Conservation (phyloP, 179 eudicot species). For the Sideroxylon spinosum region DNA sequence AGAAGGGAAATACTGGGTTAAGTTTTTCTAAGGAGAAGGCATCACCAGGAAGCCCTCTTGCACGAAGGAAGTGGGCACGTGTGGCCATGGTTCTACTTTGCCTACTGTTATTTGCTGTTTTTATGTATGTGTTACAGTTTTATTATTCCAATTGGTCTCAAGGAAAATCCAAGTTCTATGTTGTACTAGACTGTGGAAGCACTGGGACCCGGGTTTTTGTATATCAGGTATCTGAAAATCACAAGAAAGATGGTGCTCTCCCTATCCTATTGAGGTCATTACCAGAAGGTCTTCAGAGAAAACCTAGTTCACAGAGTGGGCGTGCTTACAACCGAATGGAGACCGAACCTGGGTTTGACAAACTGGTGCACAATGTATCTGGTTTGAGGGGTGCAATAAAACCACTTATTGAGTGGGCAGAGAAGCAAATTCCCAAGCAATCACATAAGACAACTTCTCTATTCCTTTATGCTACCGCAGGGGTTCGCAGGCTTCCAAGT, state of each 20-base stretch:
- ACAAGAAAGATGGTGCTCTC: constrained; percentile 56
- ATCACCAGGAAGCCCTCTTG: constrained; percentile 30
- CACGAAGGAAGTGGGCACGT: constrained; percentile 53
- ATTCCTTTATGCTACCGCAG: constrained; percentile 94
- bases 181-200: constrained; percentile 95
- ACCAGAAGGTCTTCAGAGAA: constrained; percentile 50
- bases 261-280: constrained; percentile 71
- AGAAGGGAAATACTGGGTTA: constrained; percentile 37
- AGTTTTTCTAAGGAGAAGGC: constrained; percentile 87
- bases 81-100: constrained; percentile 48
- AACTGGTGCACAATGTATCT: constrained; percentile 68
- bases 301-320: constrained; percentile 61
- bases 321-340: constrained; percentile 97
- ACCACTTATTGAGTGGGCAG: constrained; percentile 90
- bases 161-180: constrained; percentile 63
- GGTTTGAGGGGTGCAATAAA: constrained; percentile 71
- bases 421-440: constrained; percentile 71
- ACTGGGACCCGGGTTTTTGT: constrained; percentile 93
- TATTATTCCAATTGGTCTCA: constrained; percentile 53
- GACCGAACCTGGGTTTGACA: constrained; percentile 98
- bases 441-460: constrained; percentile 80
- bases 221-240: constrained; percentile 63
- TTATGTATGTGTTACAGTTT: constrained; percentile 39
- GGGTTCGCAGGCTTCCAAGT: constrained; percentile 82
- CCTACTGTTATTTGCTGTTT: constrained; percentile 47